Base-by-base conservation (phyloP, 2,329 filamentous ascomycete species). In the Mycosphaerelloides madeirae region DNA sequence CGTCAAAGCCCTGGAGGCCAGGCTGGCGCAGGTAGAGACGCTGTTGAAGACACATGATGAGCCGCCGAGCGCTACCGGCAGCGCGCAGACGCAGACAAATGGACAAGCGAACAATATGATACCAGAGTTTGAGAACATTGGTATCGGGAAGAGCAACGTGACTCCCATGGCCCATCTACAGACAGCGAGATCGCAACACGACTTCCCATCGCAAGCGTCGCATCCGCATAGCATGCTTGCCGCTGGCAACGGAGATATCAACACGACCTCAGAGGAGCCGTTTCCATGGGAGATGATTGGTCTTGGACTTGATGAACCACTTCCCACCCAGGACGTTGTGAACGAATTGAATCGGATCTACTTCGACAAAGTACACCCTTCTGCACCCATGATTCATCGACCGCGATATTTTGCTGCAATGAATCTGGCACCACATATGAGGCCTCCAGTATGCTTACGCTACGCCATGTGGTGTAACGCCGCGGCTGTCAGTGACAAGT, bases 381-480 rank as follows among this genome's bases (percentile, higher is more conserved):
- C 87, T 0, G 60, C 87, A 44, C 89, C 93, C 13, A 86, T 97
- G 77, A 85, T 97, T 44, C 91, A 98, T 65, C 85, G 83, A 57
- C 87, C 84, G 48, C 81, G 91, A 40, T 97, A 93, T 64, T 74
- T 93, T 46, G 85, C 89, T 15, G 87, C 87, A 25, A 87, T 96
- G 82, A 88, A 91, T 60, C 75, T 96, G 67, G 80, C 87, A n/a
- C 88, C 88, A 14, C 82, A 82, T 50, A 83, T 89, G 71, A 81
- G 91, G 19, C 91, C 93, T 1, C 88, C 91, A 0, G 81, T 95
- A 22, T 88, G 85, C 53, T 70, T 98, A 38, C 82, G 93, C 56
- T 98, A 98, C 68, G 88, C 87, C 43, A 94, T 97, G 75, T 97
- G 91, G 91, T 87, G 84, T n/a, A 71, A 89, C 59, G 89, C 91